Base-by-base conservation (phyloP, 306 rosid genomes). In the Vigna radiata region DNA sequence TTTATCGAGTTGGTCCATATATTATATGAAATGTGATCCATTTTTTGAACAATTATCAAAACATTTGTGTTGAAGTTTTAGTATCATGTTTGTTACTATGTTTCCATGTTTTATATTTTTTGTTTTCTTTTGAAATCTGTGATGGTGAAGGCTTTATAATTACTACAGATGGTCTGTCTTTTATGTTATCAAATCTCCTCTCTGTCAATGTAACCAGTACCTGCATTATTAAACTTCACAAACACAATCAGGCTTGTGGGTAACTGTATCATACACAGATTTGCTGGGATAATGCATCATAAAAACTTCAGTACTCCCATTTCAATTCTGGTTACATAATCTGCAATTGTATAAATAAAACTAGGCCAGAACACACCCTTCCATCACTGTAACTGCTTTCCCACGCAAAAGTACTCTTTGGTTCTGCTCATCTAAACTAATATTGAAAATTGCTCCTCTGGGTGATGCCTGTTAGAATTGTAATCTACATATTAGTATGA, bases 331-430 rank as follows among this genome's bases (percentile, higher is more conserved):
- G 69, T 17, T 4, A 71, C 9, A n/a, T 5, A 63, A 31, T 74
- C 31, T 70, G 29, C 13, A 52, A 79, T 33, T 15, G 6, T 19
- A 58, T 14, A 19, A 70, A 23, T 13, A 71, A 1, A 44, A 61
- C 77, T 82, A 92, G 83, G 78, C 89, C 11, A 90, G 70, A 81
- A 94, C 2, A 76, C 66, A 60, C 3, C 97, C 94, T 81, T 94
- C 88, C 91, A 90, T 91, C 23, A 89, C 86, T 8, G 86, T 85
- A 67, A 90, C 68, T 27, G 91, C 96, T 73, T 89, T 91, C 52
- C 96, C 97, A 8, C 85, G 93, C 82, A 90, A 70, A 27, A 84
- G 62, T 44, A 94, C 96, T 61, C 91, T 87, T 41, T 89, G 90
- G 46, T 81, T 89, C 81, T 85, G 83, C 64, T 91, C 89, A 46